These are phyloP conservation scores for Kluyveromyces aestuarii DNA, from an alignment of 805 yeast species.

Conservation along the genomic window DNA sequence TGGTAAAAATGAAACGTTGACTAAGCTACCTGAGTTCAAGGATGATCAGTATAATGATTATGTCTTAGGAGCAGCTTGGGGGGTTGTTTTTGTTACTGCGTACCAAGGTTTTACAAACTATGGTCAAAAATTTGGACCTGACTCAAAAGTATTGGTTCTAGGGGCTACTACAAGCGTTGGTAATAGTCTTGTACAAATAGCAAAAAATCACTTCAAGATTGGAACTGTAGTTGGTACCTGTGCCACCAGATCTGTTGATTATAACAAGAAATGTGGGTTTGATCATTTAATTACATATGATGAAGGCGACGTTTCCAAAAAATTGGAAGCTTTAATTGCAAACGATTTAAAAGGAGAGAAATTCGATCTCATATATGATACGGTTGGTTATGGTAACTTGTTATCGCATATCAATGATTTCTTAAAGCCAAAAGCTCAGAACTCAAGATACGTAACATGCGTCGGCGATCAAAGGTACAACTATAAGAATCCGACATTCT, in stretches of 20 bases:
- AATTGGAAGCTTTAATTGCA: constrained; percentile 25
- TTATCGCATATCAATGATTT: constrained; percentile 34
- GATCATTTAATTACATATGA: constrained; percentile 49
- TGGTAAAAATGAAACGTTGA: constrained; percentile 19
- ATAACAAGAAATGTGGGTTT: constrained; percentile 46
- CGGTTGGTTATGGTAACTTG: constrained; percentile 50
- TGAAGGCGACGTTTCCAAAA: constrained; percentile 31
- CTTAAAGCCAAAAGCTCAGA: constrained; percentile 38
- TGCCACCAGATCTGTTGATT: constrained; percentile 38
- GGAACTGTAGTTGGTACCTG: constrained; percentile 48
- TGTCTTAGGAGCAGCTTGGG: constrained; percentile 41
- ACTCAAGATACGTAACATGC: constrained; percentile 44
- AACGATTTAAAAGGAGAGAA: constrained; percentile 29
- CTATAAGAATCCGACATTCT: constrained; percentile 12
- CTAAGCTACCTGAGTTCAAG: constrained; percentile 20
- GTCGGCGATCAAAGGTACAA: constrained; percentile 43
- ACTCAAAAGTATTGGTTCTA: constrained; percentile 46
- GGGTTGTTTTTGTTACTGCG: constrained; percentile 60
- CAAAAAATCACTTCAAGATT: constrained; percentile 39
- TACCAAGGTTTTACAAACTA: constrained; percentile 28
- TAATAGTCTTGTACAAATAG: constrained; percentile 43
- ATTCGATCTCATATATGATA: constrained; percentile 58
- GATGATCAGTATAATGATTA: constrained; percentile 13
- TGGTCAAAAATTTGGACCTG: constrained; percentile 31
- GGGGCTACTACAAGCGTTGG: constrained; percentile 77